phyloP scores from a whole-genome alignment of 306 rosid species.

The Oemleria cerasiformis region DNA sequence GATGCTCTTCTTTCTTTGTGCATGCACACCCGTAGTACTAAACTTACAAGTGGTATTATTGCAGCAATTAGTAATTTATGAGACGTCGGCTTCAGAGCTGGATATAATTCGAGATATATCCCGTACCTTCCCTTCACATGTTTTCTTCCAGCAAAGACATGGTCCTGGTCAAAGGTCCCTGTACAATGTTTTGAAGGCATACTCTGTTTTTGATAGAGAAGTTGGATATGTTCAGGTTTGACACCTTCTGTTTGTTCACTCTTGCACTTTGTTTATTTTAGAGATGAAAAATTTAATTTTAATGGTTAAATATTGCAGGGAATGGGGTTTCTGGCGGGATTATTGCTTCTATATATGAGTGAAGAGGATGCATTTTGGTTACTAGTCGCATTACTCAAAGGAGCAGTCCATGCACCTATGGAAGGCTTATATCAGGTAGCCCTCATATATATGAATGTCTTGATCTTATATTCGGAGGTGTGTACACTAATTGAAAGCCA shows the following conservation, averaged over 20 bases:
- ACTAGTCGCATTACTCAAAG: constrained; percentile 92
- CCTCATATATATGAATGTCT: neutral
- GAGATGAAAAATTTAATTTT: constrained; percentile 11
- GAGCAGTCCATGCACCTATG: constrained; percentile 99
- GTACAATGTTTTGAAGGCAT: constrained; percentile 92
- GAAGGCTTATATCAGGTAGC: constrained; percentile 93
- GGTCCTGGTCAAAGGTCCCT: constrained; percentile 99
- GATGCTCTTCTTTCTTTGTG: neutral
- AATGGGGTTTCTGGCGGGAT: constrained; percentile 96
- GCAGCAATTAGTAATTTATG: constrained; percentile 98
- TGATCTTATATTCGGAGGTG: constrained; percentile 7
- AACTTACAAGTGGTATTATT: constrained; percentile 29
- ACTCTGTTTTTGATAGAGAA: constrained; percentile 90
- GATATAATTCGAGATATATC: constrained; percentile 97
- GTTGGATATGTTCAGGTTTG: constrained; percentile 99
- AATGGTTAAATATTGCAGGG: constrained; percentile 65
- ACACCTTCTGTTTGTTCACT: constrained; percentile 18
- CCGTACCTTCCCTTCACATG: constrained; percentile 95
- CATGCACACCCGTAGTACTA: constrained; percentile 8
- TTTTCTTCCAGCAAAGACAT: constrained; percentile 97
- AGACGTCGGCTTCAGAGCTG: constrained; percentile 91
- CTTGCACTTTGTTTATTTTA: constrained; percentile 8
- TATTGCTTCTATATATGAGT: constrained; percentile 95
- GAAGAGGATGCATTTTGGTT: constrained; percentile 99
- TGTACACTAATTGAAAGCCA: neutral